Evolutionary conservation across 768 basidiomycete species (phyloP), one percentile per base, ranked within the genome.

Genomic region (Trametes punicea): DNA sequence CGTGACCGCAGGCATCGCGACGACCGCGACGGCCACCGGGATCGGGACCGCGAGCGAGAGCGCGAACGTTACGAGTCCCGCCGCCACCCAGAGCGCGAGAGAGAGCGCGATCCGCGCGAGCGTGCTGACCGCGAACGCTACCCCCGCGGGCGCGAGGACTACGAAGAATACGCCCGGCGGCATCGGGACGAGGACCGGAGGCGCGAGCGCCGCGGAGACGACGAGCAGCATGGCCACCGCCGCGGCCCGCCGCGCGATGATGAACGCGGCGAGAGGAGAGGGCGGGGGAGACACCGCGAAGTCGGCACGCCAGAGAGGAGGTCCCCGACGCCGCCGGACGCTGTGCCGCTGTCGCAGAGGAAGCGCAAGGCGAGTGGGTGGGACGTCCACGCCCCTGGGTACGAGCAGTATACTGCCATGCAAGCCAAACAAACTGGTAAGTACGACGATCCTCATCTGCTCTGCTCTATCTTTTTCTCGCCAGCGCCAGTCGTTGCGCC

Each of bases 341-440:
- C 84, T 13, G 74, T 84, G 38, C 86, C 91, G 0, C 73, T 99
- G 60, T 87, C 88, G 7, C 92, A 98, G 67, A 78, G 94, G 60
- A 88, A 88, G 69, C 77, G 94, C 26, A 91, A 90, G 64, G 89
- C 92, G 5, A 93, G 92, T 41, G 90, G 91, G 0, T 99, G 97
- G 97, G 93, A 99, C 71, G 88, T 97, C 20, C 89, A 93, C 71
- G 92, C 95, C 16, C 89, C 91, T 3, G 94, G 94, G 4, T 98
- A 97, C 62, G 96, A 98, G 67, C 90, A 90, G 63, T 92, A 97
- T 65, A 88, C 87, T 4, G 93, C 96, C 15, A 81, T 93, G 78
- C 94, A 98, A 69, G 97, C 97, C n/a, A 99, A 99, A 72, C 89
- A 93, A 74, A 98, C 95, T 39, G 97, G 96, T 93, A 62, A 54